Percentiles rank a stretch among this genome's conserved stretches.
These are phyloP conservation scores for Cutaneotrichosporon mucoides DNA, from an alignment of 1,284 basidiomycete species.

Conservation along the genomic window DNA sequence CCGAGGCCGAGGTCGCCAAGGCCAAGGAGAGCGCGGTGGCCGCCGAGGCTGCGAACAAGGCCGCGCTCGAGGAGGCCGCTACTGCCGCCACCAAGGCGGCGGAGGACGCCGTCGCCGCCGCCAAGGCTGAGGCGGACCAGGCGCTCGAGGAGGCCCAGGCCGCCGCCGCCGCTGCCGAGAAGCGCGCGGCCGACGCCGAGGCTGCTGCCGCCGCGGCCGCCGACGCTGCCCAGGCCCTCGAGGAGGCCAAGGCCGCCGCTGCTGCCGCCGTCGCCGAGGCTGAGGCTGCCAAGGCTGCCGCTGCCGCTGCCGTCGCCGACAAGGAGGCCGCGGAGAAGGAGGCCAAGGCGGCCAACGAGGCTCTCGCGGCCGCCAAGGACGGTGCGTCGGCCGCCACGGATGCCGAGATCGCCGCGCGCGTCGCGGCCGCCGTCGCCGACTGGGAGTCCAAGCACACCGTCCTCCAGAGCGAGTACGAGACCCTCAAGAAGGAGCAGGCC, in stretches of 20 bases:
- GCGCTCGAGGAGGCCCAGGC: neutral
- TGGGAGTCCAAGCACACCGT: neutral
- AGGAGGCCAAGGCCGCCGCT: neutral
- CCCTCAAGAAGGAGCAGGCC: conserved; percentile 1
- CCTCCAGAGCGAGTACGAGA: neutral
- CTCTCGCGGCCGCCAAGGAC: neutral
- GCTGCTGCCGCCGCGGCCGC: neutral
- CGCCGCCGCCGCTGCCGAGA: neutral
- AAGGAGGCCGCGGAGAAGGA: neutral
- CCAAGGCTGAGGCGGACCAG: neutral
- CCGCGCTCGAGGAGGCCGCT: neutral
- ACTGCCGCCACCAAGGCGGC: neutral
- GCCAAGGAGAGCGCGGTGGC: neutral
- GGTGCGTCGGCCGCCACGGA: neutral
- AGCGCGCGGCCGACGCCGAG: neutral
- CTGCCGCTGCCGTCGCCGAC: neutral
- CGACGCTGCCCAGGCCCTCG: neutral
- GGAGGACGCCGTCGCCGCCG: neutral
- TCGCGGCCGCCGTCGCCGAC: neutral
- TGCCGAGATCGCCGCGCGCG: neutral
- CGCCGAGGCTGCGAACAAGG: neutral
- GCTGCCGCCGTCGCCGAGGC: neutral
- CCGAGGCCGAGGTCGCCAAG: neutral
- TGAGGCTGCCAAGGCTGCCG: neutral
- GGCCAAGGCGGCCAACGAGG: neutral